Evolutionary conservation across 208 protist species (phyloP).

Genomic region (Wallacemonas sp.): DNA sequence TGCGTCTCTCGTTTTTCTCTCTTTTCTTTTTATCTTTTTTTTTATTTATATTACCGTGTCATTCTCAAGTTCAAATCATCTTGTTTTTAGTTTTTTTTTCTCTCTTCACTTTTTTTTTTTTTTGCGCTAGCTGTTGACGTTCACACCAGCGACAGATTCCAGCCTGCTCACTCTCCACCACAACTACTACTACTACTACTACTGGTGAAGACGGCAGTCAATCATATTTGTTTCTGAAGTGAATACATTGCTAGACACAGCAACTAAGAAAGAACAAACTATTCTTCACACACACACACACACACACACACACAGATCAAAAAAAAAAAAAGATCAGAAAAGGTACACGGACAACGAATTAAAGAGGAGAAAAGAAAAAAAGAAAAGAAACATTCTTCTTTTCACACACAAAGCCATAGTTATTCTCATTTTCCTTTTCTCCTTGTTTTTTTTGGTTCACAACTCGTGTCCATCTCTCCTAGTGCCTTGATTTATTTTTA

Average conservation of each 20-base stretch:
- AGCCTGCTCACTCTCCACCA: too few relatives aligned
- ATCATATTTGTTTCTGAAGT: too few relatives aligned
- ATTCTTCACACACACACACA: too few relatives aligned
- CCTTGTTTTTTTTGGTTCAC: not conserved
- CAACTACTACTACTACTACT: too few relatives aligned
- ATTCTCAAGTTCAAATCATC: not conserved
- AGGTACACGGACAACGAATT: not conserved
- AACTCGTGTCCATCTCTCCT: conserved; percentile 7
- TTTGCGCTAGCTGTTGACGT: not conserved
- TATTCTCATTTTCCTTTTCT: conserved; percentile 18
- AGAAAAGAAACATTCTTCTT: not conserved
- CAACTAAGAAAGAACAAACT: too few relatives aligned
- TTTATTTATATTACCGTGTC: not conserved
- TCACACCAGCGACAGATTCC: too few relatives aligned
- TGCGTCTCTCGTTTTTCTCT: not conserved
- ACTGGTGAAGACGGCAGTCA: too few relatives aligned
- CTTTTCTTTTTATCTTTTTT: not conserved
- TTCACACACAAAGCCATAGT: not conserved
- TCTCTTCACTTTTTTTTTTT: not conserved
- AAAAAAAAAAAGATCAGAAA: conserved; percentile 16
- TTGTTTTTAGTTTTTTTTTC: not conserved
- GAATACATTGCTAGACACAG: too few relatives aligned
- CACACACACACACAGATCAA: conserved; percentile 5
- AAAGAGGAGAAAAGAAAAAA: not conserved
- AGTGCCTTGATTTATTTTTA: not conserved